A percentile compares a stretch with the other conserved stretches of the same genome.
phyloP scores from a whole-genome alignment of 768 basidiomycete species.

The Porpolomopsis calyptriformis region DNA sequence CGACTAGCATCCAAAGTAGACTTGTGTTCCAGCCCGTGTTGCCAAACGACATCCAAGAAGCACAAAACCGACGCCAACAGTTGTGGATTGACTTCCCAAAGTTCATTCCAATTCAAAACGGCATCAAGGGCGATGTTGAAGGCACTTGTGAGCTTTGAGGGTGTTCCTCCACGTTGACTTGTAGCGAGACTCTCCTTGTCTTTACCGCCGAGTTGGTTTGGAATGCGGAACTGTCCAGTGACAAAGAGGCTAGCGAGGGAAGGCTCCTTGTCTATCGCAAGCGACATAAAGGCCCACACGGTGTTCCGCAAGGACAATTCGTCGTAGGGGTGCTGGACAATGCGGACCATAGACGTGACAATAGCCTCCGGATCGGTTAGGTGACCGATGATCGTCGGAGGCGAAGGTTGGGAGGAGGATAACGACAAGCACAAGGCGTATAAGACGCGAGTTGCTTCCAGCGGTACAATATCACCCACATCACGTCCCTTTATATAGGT shows the following conservation, averaged over 20 bases:
- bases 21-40: slow-evolving; percentile 68
- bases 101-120: slow-evolving; percentile 57
- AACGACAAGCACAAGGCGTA: slow-evolving; percentile 58
- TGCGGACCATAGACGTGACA: slow-evolving; percentile 54
- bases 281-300: slow-evolving; percentile 75
- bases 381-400: slow-evolving; percentile 69
- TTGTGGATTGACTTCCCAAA: slow-evolving; percentile 71
- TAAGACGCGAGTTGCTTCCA: slow-evolving; percentile 59
- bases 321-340: slow-evolving; percentile 71
- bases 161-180: slow-evolving; percentile 23
- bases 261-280: slow-evolving; percentile 79
- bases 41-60: slow-evolving; percentile 73
- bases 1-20: slow-evolving; percentile 44
- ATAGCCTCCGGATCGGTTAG: slow-evolving; percentile 67
- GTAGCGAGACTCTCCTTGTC: slow-evolving; percentile 23
- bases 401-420: slow-evolving; percentile 45
- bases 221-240: slow-evolving; percentile 54
- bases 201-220: slow-evolving; percentile 31
- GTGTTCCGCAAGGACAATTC: slow-evolving; percentile 61
- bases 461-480: slow-evolving; percentile 47
- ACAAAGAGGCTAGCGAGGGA: slow-evolving; percentile 75
- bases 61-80: slow-evolving; percentile 62
- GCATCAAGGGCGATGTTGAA: slow-evolving; percentile 58
- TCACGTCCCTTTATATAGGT: slow-evolving; percentile 56
- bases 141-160: slow-evolving; percentile 41